Base-by-base conservation (phyloP, 1,139 yeast species). In the Zygoascus hellenicus region DNA sequence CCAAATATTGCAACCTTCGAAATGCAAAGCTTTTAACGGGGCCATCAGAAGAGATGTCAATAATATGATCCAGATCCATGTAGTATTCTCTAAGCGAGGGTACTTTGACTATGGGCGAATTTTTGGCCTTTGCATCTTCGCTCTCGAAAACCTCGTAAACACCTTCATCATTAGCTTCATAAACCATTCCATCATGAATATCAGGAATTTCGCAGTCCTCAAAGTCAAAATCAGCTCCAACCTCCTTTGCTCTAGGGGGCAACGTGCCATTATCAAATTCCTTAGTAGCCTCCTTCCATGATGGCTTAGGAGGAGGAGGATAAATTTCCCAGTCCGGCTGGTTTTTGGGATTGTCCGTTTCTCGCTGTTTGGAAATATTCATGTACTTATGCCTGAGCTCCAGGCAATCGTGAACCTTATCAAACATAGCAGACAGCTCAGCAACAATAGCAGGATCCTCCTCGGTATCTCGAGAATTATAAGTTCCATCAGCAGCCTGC, bases 11-110 rank as follows among this genome's bases (percentile, higher is more conserved):
- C 57, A 94, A 71, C 59, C 98, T 78, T 63, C 94, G 82, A 66
- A 88, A 94, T 0, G 98, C 96, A 74, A 92, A 94, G 9, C 96
- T 86, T 66, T 94, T 94, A n/a, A 95, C 78, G 2, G 98, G 98
- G 0, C 98, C 99, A 64, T 90, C 97, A 2, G 94, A 82, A 3
- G 96, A 83, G 47, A 88, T 76, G 17, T 74, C 68, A 28, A 78
- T 77, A 54, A 92, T 78, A 48, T 73, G 77, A 48, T 84, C 92
- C 61, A 90, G 69, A 63, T 92, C 98, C 56, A 78, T 68, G 65
- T 87, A 92, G 65, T 83, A 94, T 41, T 92, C 97, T 48, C 78
- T 76, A 51, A 94, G 72, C 1, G 84, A 73, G 10, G 98, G 97
- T 13, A 87, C 75, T n/a, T 76, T 63, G 9, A 80, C 77, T 38